Evolutionary conservation across 1,284 basidiomycete species (phyloP), one percentile per base, ranked within the genome.

Genomic region (Trichosporon inkin): DNA sequence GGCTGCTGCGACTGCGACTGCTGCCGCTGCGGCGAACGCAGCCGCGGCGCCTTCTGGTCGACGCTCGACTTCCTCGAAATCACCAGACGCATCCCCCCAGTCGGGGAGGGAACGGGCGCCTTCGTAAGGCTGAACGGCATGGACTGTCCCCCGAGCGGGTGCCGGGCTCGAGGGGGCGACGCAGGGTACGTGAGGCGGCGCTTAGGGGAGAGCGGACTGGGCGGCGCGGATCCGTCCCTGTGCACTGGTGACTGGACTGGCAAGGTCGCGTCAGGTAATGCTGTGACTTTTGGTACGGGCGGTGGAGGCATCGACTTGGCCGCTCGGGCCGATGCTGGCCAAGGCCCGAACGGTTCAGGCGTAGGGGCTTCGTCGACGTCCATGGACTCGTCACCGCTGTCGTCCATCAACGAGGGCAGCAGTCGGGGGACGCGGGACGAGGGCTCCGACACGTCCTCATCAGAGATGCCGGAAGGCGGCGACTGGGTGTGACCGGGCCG

Each of bases 311-410:
- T 49, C 8, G 44, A 20, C 16, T 14, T 24, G 10, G 44, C 24
- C 16, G 24, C 28, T 16, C 22, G 44, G 44, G 28, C 44, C 24
- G 44, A 28, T 22, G 28, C 44, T 16, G 11, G 14, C 24, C 44
- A 49, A 11, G 19, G 11, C 19, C n/a, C 44, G 44, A 49, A 32
- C 8, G 24, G 16, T 16, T 49, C 44, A 32, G 24, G 44, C 16
- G 44, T 49, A 10, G 24, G 44, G 6, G 44, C 44, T 28, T 49
- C 44, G 44, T 49, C 44, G 13, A 49, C 24, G 44, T 49, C 44
- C 44, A 49, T 49, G 13, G 44, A 24, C 44, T 49, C 44, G 28
- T 49, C 44, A 16, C 44, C 44, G 28, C 44, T 49, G 28, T 49
- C 44, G 22, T 28, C 44, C 14, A 49, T 24, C 6, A 49, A 17